These are phyloP conservation scores for Aphanoascus verrucosus DNA, from an alignment of 2,329 filamentous ascomycete genomes.

Conservation along the genomic window DNA sequence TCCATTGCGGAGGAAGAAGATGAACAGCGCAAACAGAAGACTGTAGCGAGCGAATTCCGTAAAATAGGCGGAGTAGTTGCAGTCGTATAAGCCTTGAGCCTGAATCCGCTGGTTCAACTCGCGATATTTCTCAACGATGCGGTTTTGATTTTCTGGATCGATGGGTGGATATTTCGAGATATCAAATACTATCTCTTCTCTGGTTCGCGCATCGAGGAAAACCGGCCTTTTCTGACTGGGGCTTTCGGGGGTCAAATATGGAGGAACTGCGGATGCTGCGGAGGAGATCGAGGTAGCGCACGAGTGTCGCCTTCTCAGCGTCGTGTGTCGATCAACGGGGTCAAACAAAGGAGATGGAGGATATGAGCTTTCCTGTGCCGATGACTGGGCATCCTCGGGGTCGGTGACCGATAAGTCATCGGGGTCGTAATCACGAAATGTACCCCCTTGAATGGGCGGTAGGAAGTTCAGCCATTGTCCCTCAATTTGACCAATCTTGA, in stretches of 20 bases:
- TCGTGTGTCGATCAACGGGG: constrained; percentile 33
- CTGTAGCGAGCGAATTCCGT: constrained; percentile 64
- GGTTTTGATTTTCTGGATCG: constrained; percentile 60
- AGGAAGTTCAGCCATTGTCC: constrained; percentile 78
- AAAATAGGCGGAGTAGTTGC: constrained; percentile 70
- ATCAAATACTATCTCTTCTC: constrained; percentile 64
- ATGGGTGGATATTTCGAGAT: constrained; percentile 69
- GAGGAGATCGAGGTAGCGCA: constrained; percentile 24
- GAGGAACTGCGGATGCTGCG: constrained; percentile 17
- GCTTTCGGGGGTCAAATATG: constrained; percentile 9
- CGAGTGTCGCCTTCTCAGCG: constrained; percentile 30
- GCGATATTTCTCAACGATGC: constrained; percentile 73
- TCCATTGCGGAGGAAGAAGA: constrained; percentile 49
- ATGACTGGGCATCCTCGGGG: constrained; percentile 31
- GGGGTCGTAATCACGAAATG: constrained; percentile 49
- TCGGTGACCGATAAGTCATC: constrained; percentile 3
- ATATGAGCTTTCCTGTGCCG: constrained; percentile 46
- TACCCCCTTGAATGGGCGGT: constrained; percentile 83
- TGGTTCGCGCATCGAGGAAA: constrained; percentile 62
- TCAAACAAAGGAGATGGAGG: constrained; percentile 51
- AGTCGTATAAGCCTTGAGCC: constrained; percentile 67
- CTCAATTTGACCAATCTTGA: constrained; percentile 71
- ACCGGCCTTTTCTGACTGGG: constrained; percentile 38
- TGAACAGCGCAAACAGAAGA: constrained; percentile 51
- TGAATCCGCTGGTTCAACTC: constrained; percentile 59